Evolutionary conservation across 345 rosid species (phyloP).

Genomic region (Linum usitatissimum): DNA sequence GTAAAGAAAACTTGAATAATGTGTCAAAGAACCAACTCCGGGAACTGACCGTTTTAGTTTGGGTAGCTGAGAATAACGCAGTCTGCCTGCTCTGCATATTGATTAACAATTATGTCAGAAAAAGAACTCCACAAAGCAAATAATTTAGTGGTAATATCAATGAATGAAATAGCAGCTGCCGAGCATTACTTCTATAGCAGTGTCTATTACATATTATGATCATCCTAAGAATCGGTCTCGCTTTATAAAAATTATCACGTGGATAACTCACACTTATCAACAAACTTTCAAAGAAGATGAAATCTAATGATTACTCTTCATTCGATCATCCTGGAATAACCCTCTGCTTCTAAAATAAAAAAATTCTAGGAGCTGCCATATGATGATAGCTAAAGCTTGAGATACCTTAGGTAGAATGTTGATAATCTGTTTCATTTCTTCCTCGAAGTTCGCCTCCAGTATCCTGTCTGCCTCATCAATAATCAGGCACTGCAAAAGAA

Average conservation of each 20-base stretch:
- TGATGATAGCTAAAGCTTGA: not conserved
- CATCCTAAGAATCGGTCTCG: too few relatives aligned
- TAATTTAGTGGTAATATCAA: not conserved
- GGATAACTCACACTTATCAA: not conserved
- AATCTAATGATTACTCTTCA: too few relatives aligned
- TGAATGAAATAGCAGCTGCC: not conserved
- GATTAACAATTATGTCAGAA: constrained; percentile 2
- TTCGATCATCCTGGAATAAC: too few relatives aligned
- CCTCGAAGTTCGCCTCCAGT: constrained; percentile 98
- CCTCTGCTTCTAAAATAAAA: too few relatives aligned
- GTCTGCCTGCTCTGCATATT: constrained; percentile 81
- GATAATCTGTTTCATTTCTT: constrained; percentile 92
- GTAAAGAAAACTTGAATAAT: not conserved
- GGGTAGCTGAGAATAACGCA: constrained; percentile 94
- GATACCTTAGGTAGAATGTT: constrained; percentile 78
- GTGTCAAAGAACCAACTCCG: not conserved
- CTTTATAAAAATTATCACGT: too few relatives aligned
- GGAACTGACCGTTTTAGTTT: constrained; percentile 67
- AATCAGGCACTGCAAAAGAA: constrained; percentile 56
- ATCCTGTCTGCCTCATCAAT: constrained; percentile 98
- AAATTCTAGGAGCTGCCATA: too few relatives aligned
- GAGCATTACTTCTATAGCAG: not conserved
- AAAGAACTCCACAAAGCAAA: not conserved
- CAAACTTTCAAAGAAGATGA: too few relatives aligned
- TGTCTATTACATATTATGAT: too few relatives aligned